Evolutionary conservation across 202 grass and related monocot species (phyloP), one percentile per base, ranked within the genome.

Genomic region (Zoysia matrella): DNA sequence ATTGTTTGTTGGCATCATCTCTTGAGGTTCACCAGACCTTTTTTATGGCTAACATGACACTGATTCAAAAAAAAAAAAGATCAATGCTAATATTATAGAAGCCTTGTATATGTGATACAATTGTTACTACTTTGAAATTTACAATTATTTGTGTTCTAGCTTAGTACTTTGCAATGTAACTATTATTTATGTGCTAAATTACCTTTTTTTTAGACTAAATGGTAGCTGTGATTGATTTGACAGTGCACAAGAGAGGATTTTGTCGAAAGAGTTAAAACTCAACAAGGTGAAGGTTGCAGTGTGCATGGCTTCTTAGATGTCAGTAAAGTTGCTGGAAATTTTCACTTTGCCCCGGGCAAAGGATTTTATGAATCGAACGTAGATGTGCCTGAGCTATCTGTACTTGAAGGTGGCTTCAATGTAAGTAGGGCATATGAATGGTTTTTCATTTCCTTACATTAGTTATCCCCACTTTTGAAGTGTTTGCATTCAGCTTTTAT

Each of bases 161-260:
- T 36, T 36, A 36, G 30, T 36, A 56, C 11, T 69, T n/a, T 65
- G 63, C 14, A 39, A 52, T 22, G 2, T 5, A 80, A 51, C 5
- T 75, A 52, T 67, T 62, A 47, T 77, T 67, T 51, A 7, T 64
- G 15, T 56, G 45, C 57, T 83, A 18, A 57, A 77, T 77, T 80
- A 36, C 30, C 68, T 40, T 12, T 56, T 72, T 58, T 45, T 66
- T 68, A 60, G 22, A 72, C 66, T 52, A 47, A 75, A 60, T 79
- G 46, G 10, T 75, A n/a, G 72, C 45, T 58, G 47, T 78, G 63
- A 72, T 36, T 22, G 40, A 42, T 76, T 46, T 84, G 48, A 66
- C 80, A 94, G 96, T 99, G 96, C 18, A n/a, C 93, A 51, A 88
- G 96, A 90, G 96, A 99, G 85, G 89, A 94, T 73, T 99, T 99